phyloP scores from a whole-genome alignment of 495 filamentous ascomycete genomes.

The Aspergillus cavernicola region DNA sequence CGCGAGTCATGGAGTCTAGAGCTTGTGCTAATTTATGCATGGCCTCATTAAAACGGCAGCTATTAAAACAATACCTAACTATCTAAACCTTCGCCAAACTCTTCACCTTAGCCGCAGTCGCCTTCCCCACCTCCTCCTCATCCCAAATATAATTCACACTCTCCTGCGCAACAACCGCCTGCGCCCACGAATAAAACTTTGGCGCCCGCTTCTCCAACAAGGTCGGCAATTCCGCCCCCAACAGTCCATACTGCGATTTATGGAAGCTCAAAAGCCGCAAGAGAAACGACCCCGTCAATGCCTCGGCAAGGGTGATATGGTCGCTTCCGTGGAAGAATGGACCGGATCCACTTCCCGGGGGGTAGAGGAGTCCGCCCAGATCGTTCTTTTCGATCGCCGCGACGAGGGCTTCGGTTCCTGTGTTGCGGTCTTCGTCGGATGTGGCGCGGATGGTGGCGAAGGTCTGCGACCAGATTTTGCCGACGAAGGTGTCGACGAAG shows the following conservation, averaged over 20 bases:
- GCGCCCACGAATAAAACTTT: conserved; percentile 64
- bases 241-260: conserved; percentile 45
- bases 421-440: conserved; percentile 35
- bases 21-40: too few relatives aligned
- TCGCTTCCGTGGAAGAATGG: conserved; percentile 82
- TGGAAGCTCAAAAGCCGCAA: conserved; percentile 52
- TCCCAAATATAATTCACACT: conserved; percentile 68
- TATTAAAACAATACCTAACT: too few relatives aligned
- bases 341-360: conserved; percentile 42
- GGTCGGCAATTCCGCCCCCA: conserved; percentile 46
- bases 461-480: conserved; percentile 53
- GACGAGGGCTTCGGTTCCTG: conserved; percentile 34
- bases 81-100: background rate
- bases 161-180: conserved; percentile 56
- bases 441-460: conserved; percentile 40
- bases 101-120: conserved; percentile 21
- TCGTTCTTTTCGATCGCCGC: conserved; percentile 59
- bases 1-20: too few relatives aligned
- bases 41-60: background rate
- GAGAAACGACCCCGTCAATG: conserved; percentile 67
- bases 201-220: conserved; percentile 54
- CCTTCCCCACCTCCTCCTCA: conserved; percentile 23
- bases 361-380: conserved; percentile 63
- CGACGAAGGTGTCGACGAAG: conserved; percentile 72
- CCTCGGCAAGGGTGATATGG: conserved; percentile 74